Conservation (phyloP, 106 monocot species). For the Alisma plantagoaquatica region DNA sequence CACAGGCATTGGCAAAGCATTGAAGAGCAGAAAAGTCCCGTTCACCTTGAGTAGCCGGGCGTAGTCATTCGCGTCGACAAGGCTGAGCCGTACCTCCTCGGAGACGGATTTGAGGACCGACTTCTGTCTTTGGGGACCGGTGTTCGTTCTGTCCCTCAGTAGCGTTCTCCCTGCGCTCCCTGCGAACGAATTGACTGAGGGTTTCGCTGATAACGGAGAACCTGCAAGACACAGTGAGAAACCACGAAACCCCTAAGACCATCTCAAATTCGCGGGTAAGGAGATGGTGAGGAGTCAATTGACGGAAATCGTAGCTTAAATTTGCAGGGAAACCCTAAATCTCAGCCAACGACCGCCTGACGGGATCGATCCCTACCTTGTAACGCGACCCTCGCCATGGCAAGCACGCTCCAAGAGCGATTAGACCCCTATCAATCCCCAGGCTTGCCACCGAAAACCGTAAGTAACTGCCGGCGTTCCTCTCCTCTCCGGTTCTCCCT, state of each 20-base stretch:
- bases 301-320: no score
- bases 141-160: no score
- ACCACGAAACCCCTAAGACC: not conserved
- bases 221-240: not conserved
- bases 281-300: no score
- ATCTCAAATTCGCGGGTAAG: no score
- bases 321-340: no score
- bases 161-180: conserved; percentile 4
- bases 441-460: conserved; percentile 39
- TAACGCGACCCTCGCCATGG: no score
- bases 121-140: no score
- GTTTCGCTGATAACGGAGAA: not conserved
- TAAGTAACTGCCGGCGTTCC: conserved; percentile 21
- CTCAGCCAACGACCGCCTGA: no score
- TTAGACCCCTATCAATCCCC: not conserved
- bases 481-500: not conserved
- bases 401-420: no score
- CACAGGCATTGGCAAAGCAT: not conserved
- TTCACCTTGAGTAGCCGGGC: conserved; percentile 22
- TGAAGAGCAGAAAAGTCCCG: not conserved
- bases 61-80: conserved; percentile 18
- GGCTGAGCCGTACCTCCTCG: not conserved
- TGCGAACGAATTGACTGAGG: not conserved
- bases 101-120: no score
- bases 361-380: no score